Base-by-base conservation (phyloP, 2,329 filamentous ascomycete genomes). In the Sphaerostilbella broomeana region DNA sequence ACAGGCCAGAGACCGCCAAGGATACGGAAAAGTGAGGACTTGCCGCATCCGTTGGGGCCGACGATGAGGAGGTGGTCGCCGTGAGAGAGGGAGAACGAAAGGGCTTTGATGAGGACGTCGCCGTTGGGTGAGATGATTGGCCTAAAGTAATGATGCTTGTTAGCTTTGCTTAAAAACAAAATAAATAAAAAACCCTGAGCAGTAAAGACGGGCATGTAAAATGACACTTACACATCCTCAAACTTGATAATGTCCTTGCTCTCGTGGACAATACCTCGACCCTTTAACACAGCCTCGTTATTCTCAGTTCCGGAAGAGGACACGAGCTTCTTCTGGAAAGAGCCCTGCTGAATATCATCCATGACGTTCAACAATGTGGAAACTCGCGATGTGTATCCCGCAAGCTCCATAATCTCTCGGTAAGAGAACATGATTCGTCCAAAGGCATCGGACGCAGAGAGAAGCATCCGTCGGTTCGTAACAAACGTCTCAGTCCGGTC, bases 81-180 rank as follows among this genome's bases (percentile, higher is more conserved):
- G 1, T 84, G 82, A 40, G 80, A 77, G 47, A 98, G 86, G 19
- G 80, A 79, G 65, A 98, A 98, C 24, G 86, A 92, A 4, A 98
- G 73, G 15, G 83, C 81, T 44, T 78, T 81, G 38, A 97, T 81
- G 3, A 98, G 75, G 10, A 98, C 84, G 54, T 97, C 92, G 35
- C 92, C 92, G 56, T 95, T 97, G 5, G 92, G 92, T 1, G 88
- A 95, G 50, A 98, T 89, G 54, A 98, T 97, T 17, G 92, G 92
- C 0, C 72, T 76, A 38, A 15, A 17, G 21, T 12, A 6, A 8
- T 12, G 18, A 10, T 8, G 38, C 35, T 8, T 34, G 31, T 18
- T 7, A 25, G 22, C 7, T 25, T 25, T 25, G 13, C 5, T 16
- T 13, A 12, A 28, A 18, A 18, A 6, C 13, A 16, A 6, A 17